Base-by-base conservation (phyloP, 345 rosid species). In the Litchi chinensis region DNA sequence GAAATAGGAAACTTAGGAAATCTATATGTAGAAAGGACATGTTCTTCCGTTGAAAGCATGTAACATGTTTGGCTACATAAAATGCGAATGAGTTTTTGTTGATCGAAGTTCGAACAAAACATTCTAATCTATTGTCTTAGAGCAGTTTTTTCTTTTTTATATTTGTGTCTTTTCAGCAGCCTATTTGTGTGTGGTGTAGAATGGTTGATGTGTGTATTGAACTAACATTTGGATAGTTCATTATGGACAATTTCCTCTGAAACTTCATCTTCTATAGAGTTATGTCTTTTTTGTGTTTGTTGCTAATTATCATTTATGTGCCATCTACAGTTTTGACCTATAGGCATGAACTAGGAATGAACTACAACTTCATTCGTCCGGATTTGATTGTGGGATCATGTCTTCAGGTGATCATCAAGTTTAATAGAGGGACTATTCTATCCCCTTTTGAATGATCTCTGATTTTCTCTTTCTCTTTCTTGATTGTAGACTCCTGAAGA, bases 351-450 rank as follows among this genome's bases (percentile, higher is more conserved):
- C 77, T 95, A 60, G 99, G 98, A 79, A 95, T 95, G 94, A 93
- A 91, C 83, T 95, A 91, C 86, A 86, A 83, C 87, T 95, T 95
- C 82, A 86, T 95, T 74, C 87, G 81, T 82, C 96, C 96, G 8
- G 98, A 95, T 86, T 82, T 95, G 83, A 90, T 95, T 80, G 96
- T 91, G n/a, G 99, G 99, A 43, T 95, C 99, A 0, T 95, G 99
- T 84, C 87, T 95, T 73, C 99, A 93, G 98, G 99, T 92, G 75
- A 81, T 76, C 15, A 6, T 60, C 41, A n/a, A 76, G 39, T 44
- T 76, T 16, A 40, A 12, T 50, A 72, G 62, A 22, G 65, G 74
- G 16, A 39, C 24, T 37, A 46, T 37, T 39, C 2, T 57, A 9
- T 65, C 40, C 44, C 24, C 4, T 44, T 66, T 10, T 16, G 52